phyloP scores from a whole-genome alignment of 2,329 filamentous ascomycete species.

The Cladosporium sp. region DNA sequence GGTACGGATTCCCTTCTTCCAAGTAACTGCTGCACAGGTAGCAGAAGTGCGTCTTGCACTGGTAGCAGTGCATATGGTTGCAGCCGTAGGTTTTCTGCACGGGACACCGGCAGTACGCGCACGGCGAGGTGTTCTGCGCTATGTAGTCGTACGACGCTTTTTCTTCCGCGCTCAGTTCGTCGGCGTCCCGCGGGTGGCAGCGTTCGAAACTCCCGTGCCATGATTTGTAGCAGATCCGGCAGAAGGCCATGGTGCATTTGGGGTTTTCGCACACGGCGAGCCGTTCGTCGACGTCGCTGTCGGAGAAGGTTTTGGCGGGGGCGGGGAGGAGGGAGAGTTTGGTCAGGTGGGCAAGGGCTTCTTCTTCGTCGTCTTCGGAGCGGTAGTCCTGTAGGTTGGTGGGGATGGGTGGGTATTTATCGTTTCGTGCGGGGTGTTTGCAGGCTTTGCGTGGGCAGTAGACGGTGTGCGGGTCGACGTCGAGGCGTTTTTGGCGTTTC shows the following conservation, averaged over 20 bases:
- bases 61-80: conserved; percentile 94
- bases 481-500: conserved; percentile 88
- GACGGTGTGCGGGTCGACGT: conserved; percentile 85
- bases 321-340: conserved; percentile 19
- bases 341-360: conserved; percentile 3
- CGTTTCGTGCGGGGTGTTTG: conserved; percentile 71
- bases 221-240: conserved; percentile 66
- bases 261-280: conserved; percentile 86
- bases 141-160: conserved; percentile 84
- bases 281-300: conserved; percentile 49
- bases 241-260: conserved; percentile 88
- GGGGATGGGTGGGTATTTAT: conserved; percentile 44
- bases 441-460: conserved; percentile 94
- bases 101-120: conserved; percentile 80
- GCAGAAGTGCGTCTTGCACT: conserved; percentile 90
- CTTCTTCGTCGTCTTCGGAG: conserved; percentile 16
- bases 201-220: conserved; percentile 93
- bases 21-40: conserved; percentile 92
- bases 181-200: conserved; percentile 59
- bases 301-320: conserved; percentile 6
- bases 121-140: conserved; percentile 74
- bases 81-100: conserved; percentile 84
- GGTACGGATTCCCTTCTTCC: conserved; percentile 73
- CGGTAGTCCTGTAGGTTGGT: conserved; percentile 39
- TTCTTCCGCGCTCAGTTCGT: conserved; percentile 77